Evolutionary conservation across 2,329 filamentous ascomycete species (phyloP), one percentile per base, ranked within the genome.

Genomic region (Colletotrichum lupini): DNA sequence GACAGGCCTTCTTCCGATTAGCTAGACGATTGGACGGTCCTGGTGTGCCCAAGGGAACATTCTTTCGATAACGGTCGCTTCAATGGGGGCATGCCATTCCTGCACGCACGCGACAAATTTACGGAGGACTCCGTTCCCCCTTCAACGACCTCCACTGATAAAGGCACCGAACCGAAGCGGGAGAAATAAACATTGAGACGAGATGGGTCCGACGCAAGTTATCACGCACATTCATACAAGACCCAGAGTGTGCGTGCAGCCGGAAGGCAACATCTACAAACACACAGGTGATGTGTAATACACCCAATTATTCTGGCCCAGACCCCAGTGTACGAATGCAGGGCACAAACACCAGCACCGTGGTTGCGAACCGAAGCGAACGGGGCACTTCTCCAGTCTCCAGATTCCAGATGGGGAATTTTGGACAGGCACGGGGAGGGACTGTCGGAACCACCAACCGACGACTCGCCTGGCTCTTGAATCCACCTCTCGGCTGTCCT

Each of bases 91-190:
- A 32, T 59, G 53, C 32, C 28, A 46, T 57, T n/a, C 55, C 58
- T 70, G 37, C 55, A 32, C 30, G 55, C 59, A 62, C 58, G 60
- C 67, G 67, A 70, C 62, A 52, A 73, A 52, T 55, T 61, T 52
- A 30, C 71, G 71, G 71, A 66, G 56, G 55, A 65, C 60, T 49
- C 67, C 70, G 70, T 64, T 26, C 35, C 19, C 12, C 24, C 55
- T 30, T 73, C 49, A 62, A 73, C 71, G 61, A 56, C 32, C 60
- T 57, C 71, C 67, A 73, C 71, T 71, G 67, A 70, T 65, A 66
- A 66, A 46, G 22, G 12, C 9, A 16, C 37, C 19, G 11, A 56
- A 53, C 37, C 19, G 11, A 46, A 53, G 16, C 19, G 37, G 26
- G 12, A 37, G 35, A 19, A 22, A 24, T 16, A 28, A 63, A 63